These are phyloP conservation scores for Colletotrichum melonis DNA, from an alignment of 2,329 filamentous ascomycete genomes.

Conservation along the genomic window DNA sequence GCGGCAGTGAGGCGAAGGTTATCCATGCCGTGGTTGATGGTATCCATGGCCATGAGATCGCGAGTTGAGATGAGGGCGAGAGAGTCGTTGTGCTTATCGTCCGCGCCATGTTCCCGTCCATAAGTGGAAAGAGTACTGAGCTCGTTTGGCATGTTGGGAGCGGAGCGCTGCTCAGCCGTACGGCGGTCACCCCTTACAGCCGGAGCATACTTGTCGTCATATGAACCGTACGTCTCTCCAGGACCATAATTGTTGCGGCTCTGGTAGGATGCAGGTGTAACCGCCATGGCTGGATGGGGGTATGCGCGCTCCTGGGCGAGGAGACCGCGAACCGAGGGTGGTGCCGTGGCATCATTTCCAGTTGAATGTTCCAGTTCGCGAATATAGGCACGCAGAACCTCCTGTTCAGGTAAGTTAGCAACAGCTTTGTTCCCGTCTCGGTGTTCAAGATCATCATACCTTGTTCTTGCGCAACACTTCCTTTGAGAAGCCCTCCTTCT, in stretches of 20 bases:
- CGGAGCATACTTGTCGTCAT: constrained; percentile 54
- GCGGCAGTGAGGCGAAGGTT: constrained; percentile 53
- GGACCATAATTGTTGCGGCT: constrained; percentile 40
- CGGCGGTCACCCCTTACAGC: constrained; percentile 52
- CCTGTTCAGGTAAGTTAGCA: constrained; percentile 51
- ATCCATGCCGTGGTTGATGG: constrained; percentile 53
- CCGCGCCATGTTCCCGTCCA: constrained; percentile 51
- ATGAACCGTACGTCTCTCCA: constrained; percentile 49
- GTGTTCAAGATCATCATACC: constrained; percentile 51
- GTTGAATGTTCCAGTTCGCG: constrained; percentile 66
- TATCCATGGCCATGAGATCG: constrained; percentile 63
- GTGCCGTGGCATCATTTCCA: constrained; percentile 53
- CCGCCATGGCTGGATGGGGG: constrained; percentile 27
- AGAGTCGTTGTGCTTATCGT: constrained; percentile 48
- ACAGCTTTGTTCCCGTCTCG: not conserved
- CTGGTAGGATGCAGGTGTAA: constrained; percentile 13
- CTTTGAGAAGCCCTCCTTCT: constrained; percentile 67
- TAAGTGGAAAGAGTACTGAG: constrained; percentile 44
- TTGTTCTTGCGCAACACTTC: constrained; percentile 67
- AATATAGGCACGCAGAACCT: constrained; percentile 70
- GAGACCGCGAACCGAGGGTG: constrained; percentile 64
- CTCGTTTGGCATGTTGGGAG: constrained; percentile 16
- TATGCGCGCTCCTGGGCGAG: constrained; percentile 54
- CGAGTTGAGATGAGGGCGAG: constrained; percentile 65
- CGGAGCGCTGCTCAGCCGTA: constrained; percentile 44